Evolutionary conservation across 2,329 filamentous ascomycete genomes (phyloP).

Genomic region (Hypomyces perniciosus): DNA sequence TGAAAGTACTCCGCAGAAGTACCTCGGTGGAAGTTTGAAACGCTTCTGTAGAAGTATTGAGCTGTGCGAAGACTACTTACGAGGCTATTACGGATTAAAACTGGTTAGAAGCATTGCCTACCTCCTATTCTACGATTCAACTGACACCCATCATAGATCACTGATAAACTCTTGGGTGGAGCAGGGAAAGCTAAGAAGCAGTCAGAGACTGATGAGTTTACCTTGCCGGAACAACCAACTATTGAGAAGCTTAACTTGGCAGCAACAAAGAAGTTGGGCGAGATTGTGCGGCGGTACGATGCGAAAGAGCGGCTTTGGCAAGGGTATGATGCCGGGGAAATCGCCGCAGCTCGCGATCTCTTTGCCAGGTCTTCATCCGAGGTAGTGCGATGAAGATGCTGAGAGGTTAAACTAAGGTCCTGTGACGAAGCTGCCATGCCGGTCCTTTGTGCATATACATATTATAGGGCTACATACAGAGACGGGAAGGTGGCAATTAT

Average conservation of each 20-base stretch:
- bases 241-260: slow-evolving; percentile 64
- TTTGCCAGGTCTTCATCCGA: slow-evolving; percentile 47
- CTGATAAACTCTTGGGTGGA: slow-evolving; percentile 43
- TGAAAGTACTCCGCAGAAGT: slow-evolving; percentile 39
- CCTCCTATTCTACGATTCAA: background rate
- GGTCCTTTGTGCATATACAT: background rate
- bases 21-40: slow-evolving; percentile 68
- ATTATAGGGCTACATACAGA: no score
- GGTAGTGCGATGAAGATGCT: slow-evolving; percentile 34
- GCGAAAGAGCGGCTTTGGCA: slow-evolving; percentile 60
- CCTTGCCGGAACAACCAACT: slow-evolving; percentile 50
- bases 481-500: background rate
- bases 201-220: slow-evolving; percentile 42
- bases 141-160: slow-evolving; percentile 33
- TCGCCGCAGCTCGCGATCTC: slow-evolving; percentile 64
- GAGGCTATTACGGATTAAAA: slow-evolving; percentile 89
- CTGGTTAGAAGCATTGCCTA: slow-evolving; percentile 45
- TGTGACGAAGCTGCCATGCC: background rate
- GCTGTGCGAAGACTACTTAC: slow-evolving; percentile 85
- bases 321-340: slow-evolving; percentile 65
- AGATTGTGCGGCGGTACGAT: slow-evolving; percentile 63
- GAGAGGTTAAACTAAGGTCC: background rate
- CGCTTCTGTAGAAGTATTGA: slow-evolving; percentile 88
- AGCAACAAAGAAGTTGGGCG: slow-evolving; percentile 67
- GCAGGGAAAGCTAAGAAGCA: slow-evolving; percentile 39